phyloP scores from a whole-genome alignment of 768 basidiomycete genomes.

The Lentinus brumalis region DNA sequence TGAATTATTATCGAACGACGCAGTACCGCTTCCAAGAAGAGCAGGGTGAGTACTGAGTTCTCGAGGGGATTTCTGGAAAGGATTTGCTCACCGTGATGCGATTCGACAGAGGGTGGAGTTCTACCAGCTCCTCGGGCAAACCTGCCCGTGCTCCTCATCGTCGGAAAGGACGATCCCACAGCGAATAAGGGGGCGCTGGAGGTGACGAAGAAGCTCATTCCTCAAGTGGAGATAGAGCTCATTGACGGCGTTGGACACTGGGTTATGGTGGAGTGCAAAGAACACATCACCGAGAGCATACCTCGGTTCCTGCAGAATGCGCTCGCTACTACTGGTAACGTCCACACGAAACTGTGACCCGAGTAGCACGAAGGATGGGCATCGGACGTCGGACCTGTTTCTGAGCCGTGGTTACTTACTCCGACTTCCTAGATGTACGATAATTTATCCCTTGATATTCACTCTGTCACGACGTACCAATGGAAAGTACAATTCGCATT shows the following conservation, averaged over 20 bases:
- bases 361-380: neutral
- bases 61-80: neutral
- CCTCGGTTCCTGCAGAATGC: constrained; percentile 7
- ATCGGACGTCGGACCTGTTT: neutral
- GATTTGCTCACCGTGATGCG: constrained; percentile 5
- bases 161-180: constrained; percentile 58
- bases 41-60: constrained; percentile 32
- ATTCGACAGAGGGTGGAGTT: constrained; percentile 44
- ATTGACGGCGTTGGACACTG: constrained; percentile 66
- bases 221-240: constrained; percentile 50
- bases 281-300: constrained; percentile 47
- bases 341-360: constrained; percentile 15
- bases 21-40: constrained; percentile 70
- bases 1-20: constrained; percentile 77
- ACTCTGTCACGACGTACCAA: too few relatives aligned
- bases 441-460: too few relatives aligned
- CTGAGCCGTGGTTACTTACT: neutral
- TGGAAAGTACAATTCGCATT: too few relatives aligned
- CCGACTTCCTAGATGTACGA: neutral
- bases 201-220: constrained; percentile 51
- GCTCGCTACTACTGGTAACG: neutral
- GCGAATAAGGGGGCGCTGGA: constrained; percentile 43
- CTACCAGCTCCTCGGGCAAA: constrained; percentile 44
- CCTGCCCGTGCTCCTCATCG: constrained; percentile 63
- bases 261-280: constrained; percentile 64